Percentiles rank a stretch among this genome's conserved stretches.
These are phyloP conservation scores for Drosera spatulata DNA, from an alignment of 179 eudicot genomes.

Conservation along the genomic window DNA sequence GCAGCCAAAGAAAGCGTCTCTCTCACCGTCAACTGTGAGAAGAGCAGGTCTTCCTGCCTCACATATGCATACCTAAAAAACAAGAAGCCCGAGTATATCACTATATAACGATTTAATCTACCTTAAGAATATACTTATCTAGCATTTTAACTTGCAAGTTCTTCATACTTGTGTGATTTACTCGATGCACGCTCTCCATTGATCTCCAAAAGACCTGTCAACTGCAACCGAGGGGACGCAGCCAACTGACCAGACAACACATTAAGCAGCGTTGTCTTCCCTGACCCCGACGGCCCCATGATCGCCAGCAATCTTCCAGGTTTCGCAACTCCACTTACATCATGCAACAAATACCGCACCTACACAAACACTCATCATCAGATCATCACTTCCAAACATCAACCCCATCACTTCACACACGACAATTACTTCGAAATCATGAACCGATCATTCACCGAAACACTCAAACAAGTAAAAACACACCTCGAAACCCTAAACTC, in stretches of 20 bases:
- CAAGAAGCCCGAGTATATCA: slow-evolving; percentile 2
- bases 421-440: slow-evolving; percentile 1
- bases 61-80: slow-evolving; percentile 73
- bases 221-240: slow-evolving; percentile 68
- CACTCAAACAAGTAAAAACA: no score
- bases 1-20: slow-evolving; percentile 94
- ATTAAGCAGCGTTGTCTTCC: slow-evolving; percentile 94
- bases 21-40: slow-evolving; percentile 95
- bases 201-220: slow-evolving; percentile 87
- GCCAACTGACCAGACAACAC: slow-evolving; percentile 72
- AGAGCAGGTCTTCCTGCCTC: slow-evolving; percentile 95
- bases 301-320: slow-evolving; percentile 89
- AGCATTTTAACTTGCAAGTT: background rate
- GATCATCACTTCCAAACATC: background rate
- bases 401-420: no score
- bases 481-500: no score
- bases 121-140: no score
- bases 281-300: slow-evolving; percentile 99
- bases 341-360: slow-evolving; percentile 69
- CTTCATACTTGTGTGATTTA: slow-evolving; percentile 55
- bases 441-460: background rate
- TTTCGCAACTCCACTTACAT: slow-evolving; percentile 82
- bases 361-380: background rate
- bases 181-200: slow-evolving; percentile 59
- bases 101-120: background rate